Conservation (phyloP, 1,284 basidiomycete species). For the Papiliotrema laurentii region DNA sequence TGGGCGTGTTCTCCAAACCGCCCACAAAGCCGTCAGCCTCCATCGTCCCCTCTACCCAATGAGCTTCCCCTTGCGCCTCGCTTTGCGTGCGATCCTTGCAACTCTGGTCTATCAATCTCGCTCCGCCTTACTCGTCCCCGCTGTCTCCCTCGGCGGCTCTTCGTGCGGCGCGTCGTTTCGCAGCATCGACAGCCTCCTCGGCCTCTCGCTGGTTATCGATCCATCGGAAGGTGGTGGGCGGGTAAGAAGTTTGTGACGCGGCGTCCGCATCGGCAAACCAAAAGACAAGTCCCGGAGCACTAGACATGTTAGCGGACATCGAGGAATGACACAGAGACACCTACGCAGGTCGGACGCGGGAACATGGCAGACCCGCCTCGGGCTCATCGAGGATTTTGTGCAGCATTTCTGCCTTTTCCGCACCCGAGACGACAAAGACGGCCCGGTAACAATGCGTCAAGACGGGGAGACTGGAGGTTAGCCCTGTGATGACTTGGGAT, state of each 20-base stretch:
- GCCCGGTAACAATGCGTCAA: slow-evolving; percentile 86
- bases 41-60: too few species aligned
- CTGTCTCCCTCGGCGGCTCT: slow-evolving; percentile 19
- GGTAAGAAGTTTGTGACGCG: slow-evolving; percentile 52
- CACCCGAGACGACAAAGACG: slow-evolving; percentile 84
- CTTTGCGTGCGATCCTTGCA: too few species aligned
- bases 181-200: slow-evolving; percentile 43
- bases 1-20: too few species aligned
- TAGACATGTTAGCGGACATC: slow-evolving; percentile 10
- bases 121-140: slow-evolving; percentile 7
- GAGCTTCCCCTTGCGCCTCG: too few species aligned
- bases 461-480: slow-evolving; percentile 57
- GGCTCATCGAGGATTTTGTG: slow-evolving; percentile 75
- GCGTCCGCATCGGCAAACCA: slow-evolving; percentile 85
- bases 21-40: too few species aligned
- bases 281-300: slow-evolving; percentile 75
- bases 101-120: too few species aligned
- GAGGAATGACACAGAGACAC: slow-evolving; percentile 6
- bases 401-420: slow-evolving; percentile 77
- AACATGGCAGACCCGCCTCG: slow-evolving; percentile 75
- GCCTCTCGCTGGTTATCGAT: slow-evolving; percentile 48
- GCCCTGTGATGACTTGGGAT: too few species aligned
- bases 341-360: slow-evolving; percentile 69
- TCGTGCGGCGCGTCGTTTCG: slow-evolving; percentile 28
- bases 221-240: slow-evolving; percentile 47